Percentiles rank a stretch among this genome's conserved stretches.
Evolutionary conservation across 805 yeast genomes (phyloP).

Genomic region (Zygoascus biomembranicola): DNA sequence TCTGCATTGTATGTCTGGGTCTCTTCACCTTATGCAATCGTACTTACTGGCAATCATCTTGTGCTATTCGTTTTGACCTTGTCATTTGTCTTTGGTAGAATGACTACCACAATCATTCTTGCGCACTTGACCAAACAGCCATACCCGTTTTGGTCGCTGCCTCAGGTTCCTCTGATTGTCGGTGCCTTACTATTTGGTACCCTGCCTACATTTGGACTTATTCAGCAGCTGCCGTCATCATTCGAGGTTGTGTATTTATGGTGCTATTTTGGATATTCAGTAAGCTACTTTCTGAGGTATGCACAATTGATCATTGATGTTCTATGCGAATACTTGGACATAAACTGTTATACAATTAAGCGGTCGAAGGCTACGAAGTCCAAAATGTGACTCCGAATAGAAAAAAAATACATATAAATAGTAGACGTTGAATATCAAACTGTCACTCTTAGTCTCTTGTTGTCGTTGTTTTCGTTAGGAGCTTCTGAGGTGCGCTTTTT

Average conservation of each 20-base stretch:
- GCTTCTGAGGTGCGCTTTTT: not conserved
- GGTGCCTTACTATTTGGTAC: slow-evolving; percentile 31
- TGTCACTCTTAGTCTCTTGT: slow-evolving; percentile 4
- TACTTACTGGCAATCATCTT: slow-evolving; percentile 36
- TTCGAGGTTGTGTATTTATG: slow-evolving; percentile 36
- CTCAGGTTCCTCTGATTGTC: slow-evolving; percentile 39
- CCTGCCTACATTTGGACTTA: slow-evolving; percentile 46
- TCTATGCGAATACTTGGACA: slow-evolving; percentile 74
- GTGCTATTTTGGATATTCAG: slow-evolving; percentile 58
- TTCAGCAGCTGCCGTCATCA: slow-evolving; percentile 19
- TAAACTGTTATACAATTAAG: slow-evolving; percentile 51
- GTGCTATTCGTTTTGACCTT: slow-evolving; percentile 70
- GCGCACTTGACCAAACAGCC: slow-evolving; percentile 78
- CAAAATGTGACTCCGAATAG: not conserved
- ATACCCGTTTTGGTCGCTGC: slow-evolving; percentile 68
- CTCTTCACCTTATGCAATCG: slow-evolving; percentile 40
- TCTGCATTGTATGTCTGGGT: slow-evolving; percentile 38
- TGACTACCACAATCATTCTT: slow-evolving; percentile 49
- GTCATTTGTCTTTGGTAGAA: slow-evolving; percentile 85
- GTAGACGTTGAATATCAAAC: not conserved
- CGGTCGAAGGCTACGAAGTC: not conserved
- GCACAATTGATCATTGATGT: slow-evolving; percentile 67
- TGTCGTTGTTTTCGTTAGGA: not conserved
- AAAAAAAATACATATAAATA: not conserved
- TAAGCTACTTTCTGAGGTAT: slow-evolving; percentile 59